Evolutionary conservation across 352 stramenopile species (phyloP), one percentile per base, ranked within the genome.

Genomic region (Blastocystis sp.): DNA sequence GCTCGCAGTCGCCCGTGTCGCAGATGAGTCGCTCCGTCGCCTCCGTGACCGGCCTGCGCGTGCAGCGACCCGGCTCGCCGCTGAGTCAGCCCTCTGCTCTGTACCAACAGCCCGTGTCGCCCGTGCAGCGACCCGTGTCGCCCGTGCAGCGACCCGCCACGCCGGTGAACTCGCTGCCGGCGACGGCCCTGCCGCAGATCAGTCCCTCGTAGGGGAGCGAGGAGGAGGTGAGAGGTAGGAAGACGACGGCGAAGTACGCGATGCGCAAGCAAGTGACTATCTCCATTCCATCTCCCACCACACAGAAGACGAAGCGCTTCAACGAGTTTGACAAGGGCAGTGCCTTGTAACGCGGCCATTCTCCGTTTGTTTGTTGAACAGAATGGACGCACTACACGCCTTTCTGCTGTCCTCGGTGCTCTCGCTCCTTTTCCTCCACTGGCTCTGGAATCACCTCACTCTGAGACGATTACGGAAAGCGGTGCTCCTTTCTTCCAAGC

Each of bases 231-330:
- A 34, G 28, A 34, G 28, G 28, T 34, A 34, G 28, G 28, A 34
- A 52, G 42, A 14, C 6, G 14, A 9, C 45, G 64, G 40, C 62
- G 62, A 28, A 17, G 11, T 17, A 28, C 21, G 11, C 21, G 62
- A 69, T 69, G 24, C 34, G 62, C 62, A 69, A 28, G 62, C 21
- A 69, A 69, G 62, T 81, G 71, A 63, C 17, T 45, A 81, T 81
- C 48, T 45, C 64, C 11, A 81, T 81, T 28, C 21, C 38, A 24
- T 63, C 40, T 64, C 71, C 71, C 3, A 81, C 71, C 38, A 81
- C 71, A 11, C 71, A 81, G 57, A 54, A 63, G 43, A 54, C 71
- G 21, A 21, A 60, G 6, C 71, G 66, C 45, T 81, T 81, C 28
- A 54, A 64, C 11, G 66, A 40, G 10, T 59, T 59, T 64, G 71